Base-by-base conservation (phyloP, 1,284 basidiomycete genomes). In the Amylostereum areolatum region DNA sequence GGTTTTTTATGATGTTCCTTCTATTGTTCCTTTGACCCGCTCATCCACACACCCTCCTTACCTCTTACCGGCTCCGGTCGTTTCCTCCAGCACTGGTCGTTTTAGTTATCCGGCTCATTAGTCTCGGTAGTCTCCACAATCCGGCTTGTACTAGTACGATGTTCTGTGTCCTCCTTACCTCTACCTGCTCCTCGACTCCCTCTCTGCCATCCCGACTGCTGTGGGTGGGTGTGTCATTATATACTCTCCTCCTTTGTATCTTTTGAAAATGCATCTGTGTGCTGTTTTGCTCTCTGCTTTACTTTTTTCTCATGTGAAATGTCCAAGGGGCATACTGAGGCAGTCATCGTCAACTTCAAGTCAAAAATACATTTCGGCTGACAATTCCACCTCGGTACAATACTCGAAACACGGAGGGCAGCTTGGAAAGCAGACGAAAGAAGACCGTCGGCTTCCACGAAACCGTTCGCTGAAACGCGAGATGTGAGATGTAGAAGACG, bases 121-220 rank as follows among this genome's bases (percentile, higher is more conserved):
- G 37, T 39, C n/a, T 39, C 37, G 37, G 7, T 39, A 24, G 27
- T 28, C 11, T 28, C 11, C 41, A 11, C 25, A 27, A 25, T 43
- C 41, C 41, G 41, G 30, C 41, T 11, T 43, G 41, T 43, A 43
- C 41, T 43, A 43, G 41, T 43, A 43, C 41, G 25, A 10, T 43
- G 25, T 43, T 29, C 41, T 28, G 12, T 10, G 25, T 43, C 41
- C n/a, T 43, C 28, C 41, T 29, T 29, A 28, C 28, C 41, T 28
- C 25, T 28, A 24, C 10, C 41, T 24, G 27, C 28, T 12, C 41
- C 27, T 11, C 28, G 10, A 24, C 18, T 29, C n/a, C 28, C 41
- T 29, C 41, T 43, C 30, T n/a, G 41, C 41, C 41, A 43, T 43
- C 41, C 39, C 10, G 10, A 27, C 27, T 43, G 41, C 41, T 43